phyloP scores from a whole-genome alignment of 306 rosid genomes.

The Glycine soja region DNA sequence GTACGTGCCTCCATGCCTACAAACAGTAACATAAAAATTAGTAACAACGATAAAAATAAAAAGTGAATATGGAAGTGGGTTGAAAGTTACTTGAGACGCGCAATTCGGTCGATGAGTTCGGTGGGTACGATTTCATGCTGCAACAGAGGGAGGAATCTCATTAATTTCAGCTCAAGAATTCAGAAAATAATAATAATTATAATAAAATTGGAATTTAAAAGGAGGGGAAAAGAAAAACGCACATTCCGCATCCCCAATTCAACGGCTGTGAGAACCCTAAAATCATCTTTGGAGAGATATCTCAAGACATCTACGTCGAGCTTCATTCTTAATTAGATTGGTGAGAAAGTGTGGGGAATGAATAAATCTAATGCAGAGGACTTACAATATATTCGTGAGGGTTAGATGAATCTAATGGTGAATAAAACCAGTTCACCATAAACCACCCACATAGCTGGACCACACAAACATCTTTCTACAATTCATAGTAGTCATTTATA shows the following conservation, averaged over 20 bases:
- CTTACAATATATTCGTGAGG: too few species aligned
- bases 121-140: conserved; percentile 88
- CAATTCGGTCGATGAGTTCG: conserved; percentile 79
- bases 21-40: not conserved
- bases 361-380: too few species aligned
- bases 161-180: not conserved
- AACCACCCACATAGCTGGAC: too few species aligned
- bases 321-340: conserved; percentile 55
- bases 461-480: too few species aligned
- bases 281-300: conserved; percentile 88
- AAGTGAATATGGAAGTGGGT: not conserved
- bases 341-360: too few species aligned
- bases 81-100: conserved; percentile 49
- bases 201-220: conserved; percentile 1
- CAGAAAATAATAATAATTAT: not conserved
- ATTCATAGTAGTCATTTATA: too few species aligned
- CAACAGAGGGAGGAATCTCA: conserved; percentile 9
- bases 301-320: conserved; percentile 79
- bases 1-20: conserved; percentile 91
- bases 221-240: not conserved
- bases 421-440: too few species aligned
- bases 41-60: not conserved
- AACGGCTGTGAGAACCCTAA: conserved; percentile 94
- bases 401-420: too few species aligned
- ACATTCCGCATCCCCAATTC: conserved; percentile 96